Evolutionary conservation across 2,329 filamentous ascomycete species (phyloP).

Genomic region (Alternaria sp.): DNA sequence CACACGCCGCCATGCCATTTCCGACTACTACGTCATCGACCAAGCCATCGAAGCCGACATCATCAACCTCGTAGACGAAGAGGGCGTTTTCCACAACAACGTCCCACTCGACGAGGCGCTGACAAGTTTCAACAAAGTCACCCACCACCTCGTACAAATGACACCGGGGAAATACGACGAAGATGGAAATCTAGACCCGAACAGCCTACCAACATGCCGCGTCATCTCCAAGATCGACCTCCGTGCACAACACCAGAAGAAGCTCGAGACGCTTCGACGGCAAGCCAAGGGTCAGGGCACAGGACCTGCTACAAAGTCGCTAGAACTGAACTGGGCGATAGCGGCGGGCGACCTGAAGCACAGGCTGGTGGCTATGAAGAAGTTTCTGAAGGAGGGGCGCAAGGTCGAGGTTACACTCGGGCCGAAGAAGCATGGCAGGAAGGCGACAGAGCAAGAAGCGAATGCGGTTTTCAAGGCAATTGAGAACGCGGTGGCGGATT

Average conservation of each 20-base stretch:
- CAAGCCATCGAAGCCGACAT: slow-evolving; percentile 54
- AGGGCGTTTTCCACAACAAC: slow-evolving; percentile 45
- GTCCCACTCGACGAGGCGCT: slow-evolving; percentile 49
- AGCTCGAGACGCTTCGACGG: slow-evolving; percentile 52
- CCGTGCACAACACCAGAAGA: slow-evolving; percentile 54
- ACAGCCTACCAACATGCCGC: slow-evolving; percentile 68
- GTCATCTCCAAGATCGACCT: slow-evolving; percentile 66
- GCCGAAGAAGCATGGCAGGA: slow-evolving; percentile 68
- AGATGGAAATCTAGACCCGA: slow-evolving; percentile 49
- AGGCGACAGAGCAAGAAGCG: slow-evolving; percentile 64
- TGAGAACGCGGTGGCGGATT: slow-evolving; percentile 51
- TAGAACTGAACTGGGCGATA: slow-evolving; percentile 94
- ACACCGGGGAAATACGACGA: slow-evolving; percentile 33
- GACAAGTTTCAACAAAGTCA: slow-evolving; percentile 54
- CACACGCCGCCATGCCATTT: slow-evolving; percentile 45
- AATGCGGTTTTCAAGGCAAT: slow-evolving; percentile 62
- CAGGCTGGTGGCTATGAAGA: slow-evolving; percentile 56
- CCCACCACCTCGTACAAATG: slow-evolving; percentile 60
- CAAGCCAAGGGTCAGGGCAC: slow-evolving; percentile 39
- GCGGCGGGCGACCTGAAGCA: slow-evolving; percentile 75
- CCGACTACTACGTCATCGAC: slow-evolving; percentile 54
- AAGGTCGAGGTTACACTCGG: slow-evolving; percentile 76
- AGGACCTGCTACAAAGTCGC: slow-evolving; percentile 64
- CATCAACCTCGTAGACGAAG: slow-evolving; percentile 54
- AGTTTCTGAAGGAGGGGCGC: slow-evolving; percentile 75